phyloP scores from a whole-genome alignment of 768 basidiomycete genomes.

The Boletus bicolor region DNA sequence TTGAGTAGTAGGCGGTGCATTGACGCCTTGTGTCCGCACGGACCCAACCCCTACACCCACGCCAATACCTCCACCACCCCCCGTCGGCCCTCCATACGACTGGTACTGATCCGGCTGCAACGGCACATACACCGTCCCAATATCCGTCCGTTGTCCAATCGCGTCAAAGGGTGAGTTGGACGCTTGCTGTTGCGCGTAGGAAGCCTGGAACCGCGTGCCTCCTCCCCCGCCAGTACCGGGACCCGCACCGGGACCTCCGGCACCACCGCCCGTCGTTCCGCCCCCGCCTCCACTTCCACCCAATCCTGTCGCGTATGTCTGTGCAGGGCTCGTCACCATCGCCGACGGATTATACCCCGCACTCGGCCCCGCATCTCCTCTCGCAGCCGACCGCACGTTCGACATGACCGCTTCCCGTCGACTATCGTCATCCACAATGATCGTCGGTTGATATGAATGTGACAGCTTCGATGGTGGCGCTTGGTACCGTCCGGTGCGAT shows the following conservation, averaged over 20 bases:
- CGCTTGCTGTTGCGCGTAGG: conserved; percentile 47
- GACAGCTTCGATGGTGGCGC: conserved; percentile 33
- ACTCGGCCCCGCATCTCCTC: conserved; percentile 42
- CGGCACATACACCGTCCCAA: conserved; percentile 70
- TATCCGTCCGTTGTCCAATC: conserved; percentile 61
- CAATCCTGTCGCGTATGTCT: conserved; percentile 53
- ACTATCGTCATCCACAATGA: conserved; percentile 64
- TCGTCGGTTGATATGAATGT: conserved; percentile 48
- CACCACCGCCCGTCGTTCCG: not conserved
- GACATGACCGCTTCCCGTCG: conserved; percentile 80
- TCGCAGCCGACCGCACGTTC: conserved; percentile 65
- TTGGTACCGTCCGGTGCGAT: conserved; percentile 43
- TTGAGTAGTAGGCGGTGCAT: conserved; percentile 6
- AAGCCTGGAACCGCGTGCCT: conserved; percentile 53
- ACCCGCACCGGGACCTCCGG: not conserved
- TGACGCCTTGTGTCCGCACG: conserved; percentile 45
- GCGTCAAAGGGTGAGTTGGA: conserved; percentile 51
- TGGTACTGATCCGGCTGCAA: conserved; percentile 82
- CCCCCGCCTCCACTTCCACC: not conserved
- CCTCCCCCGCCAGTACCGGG: conserved; percentile 3
- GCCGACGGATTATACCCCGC: conserved; percentile 44
- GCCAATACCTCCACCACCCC: conserved; percentile 29
- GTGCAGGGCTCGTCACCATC: conserved; percentile 73
- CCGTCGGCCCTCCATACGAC: conserved; percentile 40
- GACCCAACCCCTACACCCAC: conserved; percentile 13